phyloP scores from a whole-genome alignment of 441 rosid genomes.

The Oxalis stricta region DNA sequence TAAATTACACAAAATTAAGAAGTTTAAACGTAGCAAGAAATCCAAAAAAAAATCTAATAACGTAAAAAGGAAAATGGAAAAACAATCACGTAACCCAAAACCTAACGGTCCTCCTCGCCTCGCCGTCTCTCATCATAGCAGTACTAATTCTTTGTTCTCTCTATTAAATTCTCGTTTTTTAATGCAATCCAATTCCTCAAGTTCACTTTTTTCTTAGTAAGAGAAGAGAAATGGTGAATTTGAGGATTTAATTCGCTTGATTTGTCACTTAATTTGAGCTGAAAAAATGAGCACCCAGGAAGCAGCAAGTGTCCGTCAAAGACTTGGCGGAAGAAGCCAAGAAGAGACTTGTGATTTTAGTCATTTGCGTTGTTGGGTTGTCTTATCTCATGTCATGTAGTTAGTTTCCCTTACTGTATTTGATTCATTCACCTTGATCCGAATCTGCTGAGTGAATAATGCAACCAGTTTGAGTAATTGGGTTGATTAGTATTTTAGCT shows the following conservation, averaged over 20 bases:
- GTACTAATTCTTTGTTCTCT: background rate
- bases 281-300: conserved; percentile 45
- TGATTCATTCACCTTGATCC: background rate
- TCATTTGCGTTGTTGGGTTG: conserved; percentile 80
- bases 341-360: conserved; percentile 79
- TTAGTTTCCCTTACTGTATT: conserved; percentile 9
- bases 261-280: background rate
- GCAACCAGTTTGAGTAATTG: background rate
- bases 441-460: background rate
- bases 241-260: conserved; percentile 5
- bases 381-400: conserved; percentile 89
- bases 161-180: background rate
- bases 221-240: conserved; percentile 3
- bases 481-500: background rate
- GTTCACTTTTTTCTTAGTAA: too few species aligned
- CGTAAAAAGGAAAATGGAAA: background rate
- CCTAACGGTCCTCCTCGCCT: conserved; percentile 55
- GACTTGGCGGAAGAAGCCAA: conserved; percentile 94
- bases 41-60: background rate
- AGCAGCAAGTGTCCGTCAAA: conserved; percentile 46
- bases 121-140: too few species aligned
- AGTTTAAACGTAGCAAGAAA: background rate
- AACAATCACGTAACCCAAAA: conserved; percentile 2
- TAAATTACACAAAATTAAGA: too few species aligned
- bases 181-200: too few species aligned